phyloP scores from a whole-genome alignment of 1,284 basidiomycete species.

The Ustilago lituana region DNA sequence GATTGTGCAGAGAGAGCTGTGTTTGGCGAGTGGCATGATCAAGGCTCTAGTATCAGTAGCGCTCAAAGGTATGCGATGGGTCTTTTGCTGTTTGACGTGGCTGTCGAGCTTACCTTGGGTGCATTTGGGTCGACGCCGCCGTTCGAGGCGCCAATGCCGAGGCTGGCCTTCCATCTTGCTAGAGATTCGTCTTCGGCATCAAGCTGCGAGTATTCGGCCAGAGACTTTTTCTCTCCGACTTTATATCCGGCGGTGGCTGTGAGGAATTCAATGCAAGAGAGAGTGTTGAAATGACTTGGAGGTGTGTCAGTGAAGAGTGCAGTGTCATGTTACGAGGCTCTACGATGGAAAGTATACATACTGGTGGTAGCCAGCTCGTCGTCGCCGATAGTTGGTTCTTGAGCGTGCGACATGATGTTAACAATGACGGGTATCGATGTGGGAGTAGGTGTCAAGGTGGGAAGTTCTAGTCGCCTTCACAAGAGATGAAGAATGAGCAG shows the following conservation, averaged over 20 bases:
- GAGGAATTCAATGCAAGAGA: neutral
- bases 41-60: slow-evolving; percentile 3
- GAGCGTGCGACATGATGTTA: slow-evolving; percentile 48
- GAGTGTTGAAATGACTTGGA: too few relatives aligned
- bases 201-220: slow-evolving; percentile 72
- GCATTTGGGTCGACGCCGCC: slow-evolving; percentile 64
- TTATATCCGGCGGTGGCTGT: slow-evolving; percentile 66
- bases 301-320: slow-evolving; percentile 2
- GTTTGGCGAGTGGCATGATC: neutral
- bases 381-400: slow-evolving; percentile 45
- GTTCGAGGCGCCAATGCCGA: slow-evolving; percentile 76
- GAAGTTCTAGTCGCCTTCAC: slow-evolving; percentile 5
- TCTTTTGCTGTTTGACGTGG: too few relatives aligned
- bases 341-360: neutral
- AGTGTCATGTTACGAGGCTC: too few relatives aligned
- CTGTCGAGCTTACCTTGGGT: slow-evolving; percentile 47
- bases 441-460: too few relatives aligned
- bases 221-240: slow-evolving; percentile 69
- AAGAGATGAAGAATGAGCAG: slow-evolving; percentile 2
- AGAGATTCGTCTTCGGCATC: slow-evolving; percentile 85
- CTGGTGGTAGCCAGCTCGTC: slow-evolving; percentile 50
- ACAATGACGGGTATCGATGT: neutral
- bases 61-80: too few relatives aligned
- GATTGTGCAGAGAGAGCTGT: slow-evolving; percentile 61
- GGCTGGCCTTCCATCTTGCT: slow-evolving; percentile 85